These are phyloP conservation scores for Arthroderma uncinatum DNA, from an alignment of 2,329 filamentous ascomycete species.

Conservation along the genomic window DNA sequence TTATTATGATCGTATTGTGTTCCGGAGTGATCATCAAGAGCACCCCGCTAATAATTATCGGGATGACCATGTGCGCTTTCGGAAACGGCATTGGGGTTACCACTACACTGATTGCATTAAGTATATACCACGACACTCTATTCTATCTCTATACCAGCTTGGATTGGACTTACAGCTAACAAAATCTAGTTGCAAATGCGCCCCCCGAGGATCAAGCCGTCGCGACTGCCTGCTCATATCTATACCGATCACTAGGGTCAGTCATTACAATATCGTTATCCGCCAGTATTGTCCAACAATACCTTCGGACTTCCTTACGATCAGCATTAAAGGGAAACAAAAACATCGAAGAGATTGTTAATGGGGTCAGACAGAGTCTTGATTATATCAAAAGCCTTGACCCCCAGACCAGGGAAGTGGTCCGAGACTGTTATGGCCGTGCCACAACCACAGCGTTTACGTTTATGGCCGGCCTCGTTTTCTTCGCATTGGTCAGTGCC, in stretches of 20 bases:
- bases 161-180: constrained; percentile 4
- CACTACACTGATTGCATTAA: constrained; percentile 57
- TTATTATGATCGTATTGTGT: constrained; percentile 47
- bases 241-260: constrained; percentile 63
- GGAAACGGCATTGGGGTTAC: constrained; percentile 54
- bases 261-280: constrained; percentile 58
- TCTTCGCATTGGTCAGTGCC: constrained; percentile 36
- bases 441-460: constrained; percentile 43
- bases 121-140: too few species aligned
- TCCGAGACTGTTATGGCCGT: constrained; percentile 55
- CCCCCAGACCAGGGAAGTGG: constrained; percentile 46
- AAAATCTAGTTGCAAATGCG: constrained; percentile 52
- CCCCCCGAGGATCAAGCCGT: constrained; percentile 58
- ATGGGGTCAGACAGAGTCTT: constrained; percentile 57
- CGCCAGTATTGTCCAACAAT: constrained; percentile 61
- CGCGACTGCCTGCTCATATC: constrained; percentile 66
- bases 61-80: constrained; percentile 45
- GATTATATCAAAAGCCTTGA: constrained; percentile 57
- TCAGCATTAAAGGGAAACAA: constrained; percentile 44
- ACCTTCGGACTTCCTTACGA: constrained; percentile 48
- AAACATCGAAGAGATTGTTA: constrained; percentile 54
- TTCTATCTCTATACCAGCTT: background rate
- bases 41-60: constrained; percentile 44
- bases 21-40: constrained; percentile 44
- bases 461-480: constrained; percentile 41